These are phyloP conservation scores for Gossypium rotundifolium DNA, from an alignment of 345 rosid species.

Conservation along the genomic window DNA sequence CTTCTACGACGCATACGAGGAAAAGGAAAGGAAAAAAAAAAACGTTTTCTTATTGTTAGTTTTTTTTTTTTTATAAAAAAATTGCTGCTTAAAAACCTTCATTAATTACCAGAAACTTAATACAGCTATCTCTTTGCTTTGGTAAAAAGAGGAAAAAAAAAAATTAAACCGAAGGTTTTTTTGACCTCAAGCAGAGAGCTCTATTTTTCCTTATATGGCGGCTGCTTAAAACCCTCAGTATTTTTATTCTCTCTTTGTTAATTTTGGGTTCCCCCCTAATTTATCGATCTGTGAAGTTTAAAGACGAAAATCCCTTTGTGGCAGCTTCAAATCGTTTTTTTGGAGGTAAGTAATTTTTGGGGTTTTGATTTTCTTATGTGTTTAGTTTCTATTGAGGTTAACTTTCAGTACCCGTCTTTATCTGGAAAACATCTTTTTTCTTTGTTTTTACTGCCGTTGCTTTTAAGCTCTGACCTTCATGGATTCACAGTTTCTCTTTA, in stretches of 20 bases:
- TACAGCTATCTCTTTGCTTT: neutral
- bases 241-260: neutral
- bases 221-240: conserved; percentile 9
- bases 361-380: neutral
- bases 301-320: neutral
- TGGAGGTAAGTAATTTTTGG: neutral
- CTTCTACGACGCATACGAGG: conserved; percentile 20
- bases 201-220: conserved; percentile 7
- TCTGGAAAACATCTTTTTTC: neutral
- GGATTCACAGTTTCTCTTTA: neutral
- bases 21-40: neutral
- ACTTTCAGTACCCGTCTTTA: neutral
- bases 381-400: neutral
- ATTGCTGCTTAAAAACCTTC: neutral
- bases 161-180: neutral
- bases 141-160: neutral
- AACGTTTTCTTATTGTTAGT: too few relatives aligned
- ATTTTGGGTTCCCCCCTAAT: neutral
- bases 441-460: neutral
- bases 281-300: neutral
- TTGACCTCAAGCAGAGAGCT: conserved; percentile 1
- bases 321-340: neutral
- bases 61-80: too few relatives aligned
- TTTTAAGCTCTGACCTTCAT: neutral
- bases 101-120: conserved; percentile 11